Conservation (phyloP, 192 early-diverging fungal genomes). For the Dissophora globulifera region DNA sequence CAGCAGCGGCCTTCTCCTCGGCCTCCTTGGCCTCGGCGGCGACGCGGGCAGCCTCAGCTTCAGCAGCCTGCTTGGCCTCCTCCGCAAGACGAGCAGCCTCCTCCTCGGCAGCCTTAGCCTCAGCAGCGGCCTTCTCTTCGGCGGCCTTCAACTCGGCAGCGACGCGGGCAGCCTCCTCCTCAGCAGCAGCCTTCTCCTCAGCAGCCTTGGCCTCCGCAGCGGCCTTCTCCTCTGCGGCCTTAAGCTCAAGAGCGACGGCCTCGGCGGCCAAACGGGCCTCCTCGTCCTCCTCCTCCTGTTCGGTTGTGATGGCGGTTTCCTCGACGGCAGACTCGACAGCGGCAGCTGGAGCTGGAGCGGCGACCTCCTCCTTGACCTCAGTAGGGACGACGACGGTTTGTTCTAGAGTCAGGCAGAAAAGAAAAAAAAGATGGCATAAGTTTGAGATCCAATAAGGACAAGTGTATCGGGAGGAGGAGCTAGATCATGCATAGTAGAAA, state of each 20-base stretch:
- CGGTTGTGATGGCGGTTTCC: slow-evolving; percentile 2
- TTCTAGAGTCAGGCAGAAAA: slow-evolving; percentile 11
- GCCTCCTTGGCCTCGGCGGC: background rate
- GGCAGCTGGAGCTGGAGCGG: background rate
- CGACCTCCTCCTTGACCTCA: slow-evolving; percentile 15
- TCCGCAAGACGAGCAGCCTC: background rate
- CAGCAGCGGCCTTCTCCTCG: slow-evolving; percentile 15
- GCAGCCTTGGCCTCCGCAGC: slow-evolving; percentile 14
- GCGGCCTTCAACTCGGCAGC: slow-evolving; percentile 23
- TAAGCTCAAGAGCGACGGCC: slow-evolving; percentile 10
- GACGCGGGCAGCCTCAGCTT: slow-evolving; percentile 12
- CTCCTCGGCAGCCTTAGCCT: background rate
- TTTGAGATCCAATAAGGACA: background rate
- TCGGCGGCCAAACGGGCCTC: slow-evolving; percentile 9
- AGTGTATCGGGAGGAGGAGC: background rate
- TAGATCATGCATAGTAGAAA: no score
- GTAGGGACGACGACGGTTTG: slow-evolving; percentile 17
- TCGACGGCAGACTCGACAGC: slow-evolving; percentile 15
- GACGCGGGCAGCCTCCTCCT: slow-evolving; percentile 18
- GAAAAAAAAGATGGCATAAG: background rate
- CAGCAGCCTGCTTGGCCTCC: slow-evolving; percentile 11
- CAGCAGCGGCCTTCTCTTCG: slow-evolving; percentile 20
- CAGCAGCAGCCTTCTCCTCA: slow-evolving; percentile 7
- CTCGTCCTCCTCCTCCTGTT: slow-evolving; percentile 5
- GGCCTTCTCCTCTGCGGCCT: slow-evolving; percentile 15